Base-by-base conservation (phyloP, 1,284 basidiomycete genomes). In the Rhodotorula sp. region DNA sequence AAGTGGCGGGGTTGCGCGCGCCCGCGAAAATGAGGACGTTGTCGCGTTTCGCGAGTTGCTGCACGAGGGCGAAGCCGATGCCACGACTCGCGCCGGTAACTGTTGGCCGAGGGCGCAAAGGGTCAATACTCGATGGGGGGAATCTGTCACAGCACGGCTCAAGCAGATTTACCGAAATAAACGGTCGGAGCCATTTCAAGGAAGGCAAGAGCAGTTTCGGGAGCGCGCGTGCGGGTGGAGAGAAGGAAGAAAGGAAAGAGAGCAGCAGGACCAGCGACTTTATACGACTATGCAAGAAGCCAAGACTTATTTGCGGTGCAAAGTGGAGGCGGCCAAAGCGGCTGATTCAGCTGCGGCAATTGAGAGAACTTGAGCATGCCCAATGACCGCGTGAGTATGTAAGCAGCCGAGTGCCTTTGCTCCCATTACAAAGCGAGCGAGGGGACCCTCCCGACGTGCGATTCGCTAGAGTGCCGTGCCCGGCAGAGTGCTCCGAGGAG, bases 1-100 rank as follows among this genome's bases (percentile, higher is more conserved):
- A 73, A 12, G 20, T 43, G 23, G 60, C 7, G 1, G 77, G 72
- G 31, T 76, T 65, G 26, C 79, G 76, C 14, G 71, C 75, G 6
- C 75, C 74, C 23, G 78, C 78, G 47, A 76, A 79, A 62, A 79
- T 66, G 58, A 78, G 46, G 26, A 59, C 64, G 58, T 73, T 48
- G 31, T 49, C 29, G 8, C 67, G 65, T 26, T 58, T 15, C 29
- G 73, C 54, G n/a, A 78, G 69, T 6, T 59, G 18, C 4, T 64
- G 23, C 57, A 78, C 75, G 64, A 78, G 64, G 2, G 51, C 61
- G 29, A 76, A 63, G 21, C 77, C 79, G 46, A 67, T 49, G 26
- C 64, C 68, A 16, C 31, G 21, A 5, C 23, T 23, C 4, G 26
- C 51, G 51, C 51, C 51, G 51, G 51, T 52, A n/a, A n/a, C n/a